These are phyloP conservation scores for Amaranthus tricolor DNA, from an alignment of 179 eudicot species.

Conservation along the genomic window DNA sequence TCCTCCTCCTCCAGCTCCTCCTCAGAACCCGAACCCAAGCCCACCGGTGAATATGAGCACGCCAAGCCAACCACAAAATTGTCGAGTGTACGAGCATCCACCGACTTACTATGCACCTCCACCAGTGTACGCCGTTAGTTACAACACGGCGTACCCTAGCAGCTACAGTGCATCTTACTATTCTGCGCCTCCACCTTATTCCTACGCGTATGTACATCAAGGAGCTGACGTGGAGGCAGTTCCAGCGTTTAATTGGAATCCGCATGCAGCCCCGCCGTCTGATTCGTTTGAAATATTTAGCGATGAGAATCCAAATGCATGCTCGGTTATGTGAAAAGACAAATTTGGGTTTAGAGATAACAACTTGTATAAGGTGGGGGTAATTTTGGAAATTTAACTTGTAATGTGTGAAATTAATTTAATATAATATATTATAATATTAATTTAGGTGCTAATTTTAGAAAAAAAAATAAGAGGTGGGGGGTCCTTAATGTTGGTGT, in stretches of 20 bases:
- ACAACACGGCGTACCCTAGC: conserved; percentile 62
- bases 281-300: conserved; percentile 80
- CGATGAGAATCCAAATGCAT: conserved; percentile 85
- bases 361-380: conserved; percentile 23
- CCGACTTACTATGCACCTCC: conserved; percentile 47
- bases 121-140: conserved; percentile 48
- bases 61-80: conserved; percentile 31
- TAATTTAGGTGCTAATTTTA: conserved; percentile 18
- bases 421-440: background rate
- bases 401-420: background rate
- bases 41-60: conserved; percentile 29
- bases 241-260: conserved; percentile 31
- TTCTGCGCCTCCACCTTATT: conserved; percentile 44
- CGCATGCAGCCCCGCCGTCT: conserved; percentile 37
- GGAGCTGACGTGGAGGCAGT: conserved; percentile 32
- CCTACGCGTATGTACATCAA: conserved; percentile 43
- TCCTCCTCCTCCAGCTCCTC: conserved; percentile 14
- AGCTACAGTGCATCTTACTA: conserved; percentile 60
- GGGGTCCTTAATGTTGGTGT: conserved; percentile 9
- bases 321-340: conserved; percentile 47
- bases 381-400: conserved; percentile 19
- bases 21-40: conserved; percentile 14
- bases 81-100: conserved; percentile 32
- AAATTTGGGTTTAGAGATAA: background rate
- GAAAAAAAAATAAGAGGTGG: conserved; percentile 21